Percentiles rank a stretch among this genome's conserved stretches.
Evolutionary conservation across 768 basidiomycete species (phyloP).

Genomic region (Piloderma croceum): DNA sequence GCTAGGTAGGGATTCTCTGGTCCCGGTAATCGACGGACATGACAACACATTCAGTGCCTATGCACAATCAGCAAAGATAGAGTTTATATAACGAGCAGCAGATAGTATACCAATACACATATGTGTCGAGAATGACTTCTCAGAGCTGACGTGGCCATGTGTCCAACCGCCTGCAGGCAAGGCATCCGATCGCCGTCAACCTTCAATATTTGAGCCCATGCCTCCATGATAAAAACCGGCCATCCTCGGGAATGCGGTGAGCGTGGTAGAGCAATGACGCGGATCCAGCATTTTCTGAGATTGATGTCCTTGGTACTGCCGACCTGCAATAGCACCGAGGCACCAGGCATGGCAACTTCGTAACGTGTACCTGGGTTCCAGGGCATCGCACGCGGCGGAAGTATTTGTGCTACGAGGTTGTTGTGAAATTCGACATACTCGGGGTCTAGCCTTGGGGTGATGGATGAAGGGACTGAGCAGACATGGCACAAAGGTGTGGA

Average conservation of each 20-base stretch:
- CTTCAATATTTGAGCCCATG: conserved; percentile 19
- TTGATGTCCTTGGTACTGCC: conserved; percentile 49
- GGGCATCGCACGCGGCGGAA: conserved; percentile 49
- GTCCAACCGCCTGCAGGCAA: conserved; percentile 68
- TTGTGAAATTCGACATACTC: conserved; percentile 65
- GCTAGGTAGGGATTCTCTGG: conserved; percentile 69
- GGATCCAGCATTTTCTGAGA: conserved; percentile 47
- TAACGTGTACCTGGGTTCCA: conserved; percentile 59
- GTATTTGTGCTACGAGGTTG: conserved; percentile 37
- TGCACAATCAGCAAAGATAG: not conserved
- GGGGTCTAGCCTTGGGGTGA: conserved; percentile 53
- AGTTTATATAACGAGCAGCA: not conserved
- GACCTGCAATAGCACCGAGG: conserved; percentile 50
- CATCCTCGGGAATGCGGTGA: conserved; percentile 48
- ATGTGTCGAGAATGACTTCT: conserved; percentile 56
- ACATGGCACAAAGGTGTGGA: too few species aligned
- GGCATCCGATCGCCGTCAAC: not conserved
- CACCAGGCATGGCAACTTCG: conserved; percentile 47
- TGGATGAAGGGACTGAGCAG: conserved; percentile 63
- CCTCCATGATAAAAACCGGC: conserved; percentile 72
- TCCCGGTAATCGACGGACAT: conserved; percentile 68
- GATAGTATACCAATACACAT: conserved; percentile 50
- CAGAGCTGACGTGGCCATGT: conserved; percentile 55
- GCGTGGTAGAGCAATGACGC: conserved; percentile 54
- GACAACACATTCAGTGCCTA: conserved; percentile 58